Evolutionary conservation across 108 stramenopile species (phyloP).

Genomic region (Skeletonema potamos): DNA sequence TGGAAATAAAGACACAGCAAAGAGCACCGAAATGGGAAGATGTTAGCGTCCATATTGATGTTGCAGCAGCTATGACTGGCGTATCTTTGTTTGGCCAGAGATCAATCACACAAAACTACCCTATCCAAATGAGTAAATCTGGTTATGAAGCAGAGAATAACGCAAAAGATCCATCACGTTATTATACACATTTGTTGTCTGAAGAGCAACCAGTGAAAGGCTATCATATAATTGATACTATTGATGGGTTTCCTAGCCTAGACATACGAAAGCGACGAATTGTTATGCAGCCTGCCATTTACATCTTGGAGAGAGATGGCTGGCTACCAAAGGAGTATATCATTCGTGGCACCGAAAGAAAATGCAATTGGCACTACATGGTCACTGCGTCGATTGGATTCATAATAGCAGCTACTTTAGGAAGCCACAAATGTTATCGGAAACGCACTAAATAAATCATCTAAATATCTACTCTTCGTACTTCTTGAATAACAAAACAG

Average conservation of each 20-base stretch:
- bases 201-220: slow-evolving; percentile 50
- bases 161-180: background rate
- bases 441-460: background rate
- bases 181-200: slow-evolving; percentile 67
- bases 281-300: slow-evolving; percentile 61
- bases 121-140: slow-evolving; percentile 65
- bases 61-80: slow-evolving; percentile 87
- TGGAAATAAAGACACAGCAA: background rate
- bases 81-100: slow-evolving; percentile 88
- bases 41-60: slow-evolving; percentile 76
- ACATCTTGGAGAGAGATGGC: slow-evolving; percentile 49
- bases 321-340: slow-evolving; percentile 8
- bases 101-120: slow-evolving; percentile 27
- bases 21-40: slow-evolving; percentile 10
- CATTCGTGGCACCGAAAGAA: background rate
- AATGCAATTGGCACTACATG: background rate
- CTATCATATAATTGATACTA: slow-evolving; percentile 59
- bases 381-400: background rate
- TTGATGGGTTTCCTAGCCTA: slow-evolving; percentile 71
- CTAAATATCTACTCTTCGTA: slow-evolving; percentile 48
- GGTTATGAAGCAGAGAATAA: slow-evolving; percentile 80
- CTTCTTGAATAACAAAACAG: slow-evolving; percentile 96
- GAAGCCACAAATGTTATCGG: background rate
- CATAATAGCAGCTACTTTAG: background rate
- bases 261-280: slow-evolving; percentile 45